phyloP scores from a whole-genome alignment of 352 stramenopile genomes.

The Pythium coloratum region DNA sequence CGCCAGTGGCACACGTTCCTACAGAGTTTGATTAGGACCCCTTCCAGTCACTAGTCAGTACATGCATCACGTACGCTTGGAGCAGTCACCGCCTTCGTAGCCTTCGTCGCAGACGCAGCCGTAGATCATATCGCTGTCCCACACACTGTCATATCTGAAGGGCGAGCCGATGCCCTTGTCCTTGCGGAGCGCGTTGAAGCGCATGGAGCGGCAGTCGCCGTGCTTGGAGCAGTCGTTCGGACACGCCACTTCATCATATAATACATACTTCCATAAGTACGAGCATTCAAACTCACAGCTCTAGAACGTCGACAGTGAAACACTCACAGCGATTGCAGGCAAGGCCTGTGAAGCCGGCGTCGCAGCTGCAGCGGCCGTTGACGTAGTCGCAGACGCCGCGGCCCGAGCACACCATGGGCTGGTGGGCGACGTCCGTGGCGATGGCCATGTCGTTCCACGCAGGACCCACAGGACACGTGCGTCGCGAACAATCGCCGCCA shows the following conservation, averaged over 20 bases:
- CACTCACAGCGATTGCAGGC: slow-evolving; percentile 76
- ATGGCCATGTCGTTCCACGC: slow-evolving; percentile 63
- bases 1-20: slow-evolving; percentile 56
- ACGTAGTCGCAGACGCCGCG: slow-evolving; percentile 63
- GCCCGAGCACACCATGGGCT: slow-evolving; percentile 57
- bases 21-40: neutral
- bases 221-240: slow-evolving; percentile 60
- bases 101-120: slow-evolving; percentile 87
- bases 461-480: slow-evolving; percentile 53
- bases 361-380: slow-evolving; percentile 70
- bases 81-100: slow-evolving; percentile 87
- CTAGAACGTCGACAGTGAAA: neutral
- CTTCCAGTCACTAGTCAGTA: no score
- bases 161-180: slow-evolving; percentile 49
- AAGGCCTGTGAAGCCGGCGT: slow-evolving; percentile 71
- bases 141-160: slow-evolving; percentile 57
- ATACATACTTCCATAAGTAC: neutral
- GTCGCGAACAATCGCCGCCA: slow-evolving; percentile 89
- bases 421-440: slow-evolving; percentile 57
- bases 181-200: slow-evolving; percentile 57
- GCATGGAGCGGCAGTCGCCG: slow-evolving; percentile 75
- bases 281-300: no score
- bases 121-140: slow-evolving; percentile 89
- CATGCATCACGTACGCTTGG: slow-evolving; percentile 36
- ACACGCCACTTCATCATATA: slow-evolving; percentile 60